A percentile compares a stretch with the other conserved stretches of the same genome.
Conservation (phyloP, 306 rosid species). For the Spatholobus suberectus region DNA sequence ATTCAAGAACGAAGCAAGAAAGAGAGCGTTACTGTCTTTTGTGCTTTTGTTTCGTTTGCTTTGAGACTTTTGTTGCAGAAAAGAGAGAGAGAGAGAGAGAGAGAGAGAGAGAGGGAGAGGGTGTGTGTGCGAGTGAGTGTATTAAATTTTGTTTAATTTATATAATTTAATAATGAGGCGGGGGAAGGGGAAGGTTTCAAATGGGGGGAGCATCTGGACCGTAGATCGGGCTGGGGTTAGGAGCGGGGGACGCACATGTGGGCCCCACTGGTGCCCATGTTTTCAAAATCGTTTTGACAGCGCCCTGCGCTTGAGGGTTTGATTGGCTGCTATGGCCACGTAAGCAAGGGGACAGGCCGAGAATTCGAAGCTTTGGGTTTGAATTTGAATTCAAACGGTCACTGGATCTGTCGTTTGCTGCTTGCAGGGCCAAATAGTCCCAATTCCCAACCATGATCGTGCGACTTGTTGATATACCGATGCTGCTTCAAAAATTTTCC, state of each 20-base stretch:
- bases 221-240: constrained; percentile 48
- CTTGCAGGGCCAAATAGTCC: constrained; percentile 4
- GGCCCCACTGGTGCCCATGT: constrained; percentile 47
- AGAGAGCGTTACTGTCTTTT: constrained; percentile 25
- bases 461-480: neutral
- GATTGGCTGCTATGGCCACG: constrained; percentile 30
- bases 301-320: constrained; percentile 1
- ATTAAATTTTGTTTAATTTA: constrained; percentile 44
- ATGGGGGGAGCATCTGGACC: constrained; percentile 57
- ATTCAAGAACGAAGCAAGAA: constrained; percentile 29
- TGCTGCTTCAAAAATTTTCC: neutral
- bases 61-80: constrained; percentile 13
- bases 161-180: constrained; percentile 54
- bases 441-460: constrained; percentile 44
- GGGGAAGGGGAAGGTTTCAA: constrained; percentile 72
- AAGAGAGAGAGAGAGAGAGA: neutral
- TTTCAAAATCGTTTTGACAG: constrained; percentile 13
- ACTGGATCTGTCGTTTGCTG: constrained; percentile 51
- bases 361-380: constrained; percentile 13
- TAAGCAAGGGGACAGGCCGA: constrained; percentile 40
- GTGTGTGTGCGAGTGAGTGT: constrained; percentile 31
- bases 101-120: neutral
- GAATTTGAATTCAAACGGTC: constrained; percentile 76
- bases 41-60: constrained; percentile 17
- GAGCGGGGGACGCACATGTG: constrained; percentile 66